These are phyloP conservation scores for Hypoxylon sp. DNA, from an alignment of 2,329 filamentous ascomycete genomes.

Conservation along the genomic window DNA sequence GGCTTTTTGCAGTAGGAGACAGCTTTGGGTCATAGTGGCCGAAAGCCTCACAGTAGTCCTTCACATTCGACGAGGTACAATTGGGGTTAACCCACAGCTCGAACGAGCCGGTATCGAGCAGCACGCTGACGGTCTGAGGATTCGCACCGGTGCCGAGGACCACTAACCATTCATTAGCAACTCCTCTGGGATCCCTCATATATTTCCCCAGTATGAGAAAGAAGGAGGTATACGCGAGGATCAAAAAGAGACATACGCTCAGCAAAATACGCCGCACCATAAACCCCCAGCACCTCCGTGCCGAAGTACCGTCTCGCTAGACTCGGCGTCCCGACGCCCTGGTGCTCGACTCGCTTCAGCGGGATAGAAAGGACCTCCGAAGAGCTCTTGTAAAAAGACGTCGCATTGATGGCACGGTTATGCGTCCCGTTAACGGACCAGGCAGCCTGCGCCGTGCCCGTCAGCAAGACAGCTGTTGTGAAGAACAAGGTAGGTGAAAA, in stretches of 20 bases:
- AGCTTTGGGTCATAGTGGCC: constrained; percentile 62
- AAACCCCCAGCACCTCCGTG: constrained; percentile 51
- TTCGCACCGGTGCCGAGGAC: constrained; percentile 58
- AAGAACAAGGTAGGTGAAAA: constrained; percentile 10
- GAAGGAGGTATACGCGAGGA: too few relatives aligned
- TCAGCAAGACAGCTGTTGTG: constrained; percentile 19
- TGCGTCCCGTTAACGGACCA: constrained; percentile 22
- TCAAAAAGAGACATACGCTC: constrained; percentile 46
- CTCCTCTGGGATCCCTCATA: neutral
- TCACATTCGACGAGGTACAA: constrained; percentile 57
- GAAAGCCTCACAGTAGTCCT: constrained; percentile 58
- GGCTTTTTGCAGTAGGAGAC: constrained; percentile 60
- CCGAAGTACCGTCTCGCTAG: constrained; percentile 50
- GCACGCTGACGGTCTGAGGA: constrained; percentile 61
- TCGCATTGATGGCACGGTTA: constrained; percentile 20
- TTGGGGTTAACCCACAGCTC: constrained; percentile 70
- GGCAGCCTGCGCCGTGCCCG: constrained; percentile 27
- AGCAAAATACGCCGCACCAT: constrained; percentile 54
- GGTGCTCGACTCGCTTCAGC: constrained; percentile 49
- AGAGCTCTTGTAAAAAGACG: constrained; percentile 36
- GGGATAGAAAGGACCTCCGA: constrained; percentile 49
- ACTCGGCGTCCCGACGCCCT: constrained; percentile 49
- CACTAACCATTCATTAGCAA: constrained; percentile 55
- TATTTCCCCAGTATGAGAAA: neutral
- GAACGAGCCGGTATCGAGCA: constrained; percentile 68